These are phyloP conservation scores for Spergularia bocconei DNA, from an alignment of 148 eudicot species.

Conservation along the genomic window DNA sequence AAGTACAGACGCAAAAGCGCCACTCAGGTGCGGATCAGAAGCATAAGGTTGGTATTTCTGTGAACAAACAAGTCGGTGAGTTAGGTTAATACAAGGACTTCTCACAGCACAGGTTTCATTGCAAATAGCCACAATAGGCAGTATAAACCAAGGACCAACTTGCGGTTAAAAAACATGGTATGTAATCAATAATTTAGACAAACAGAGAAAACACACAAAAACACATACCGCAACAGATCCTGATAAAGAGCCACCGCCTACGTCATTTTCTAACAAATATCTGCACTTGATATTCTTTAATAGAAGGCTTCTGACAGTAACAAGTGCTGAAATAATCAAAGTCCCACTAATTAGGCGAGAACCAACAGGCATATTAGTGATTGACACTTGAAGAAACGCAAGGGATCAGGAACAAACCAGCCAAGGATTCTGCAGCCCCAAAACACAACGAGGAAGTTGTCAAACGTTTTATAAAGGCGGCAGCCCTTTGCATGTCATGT, in stretches of 20 bases:
- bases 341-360: neutral
- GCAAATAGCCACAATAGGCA: no score
- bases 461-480: slow-evolving; percentile 90
- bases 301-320: slow-evolving; percentile 79
- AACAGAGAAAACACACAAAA: neutral
- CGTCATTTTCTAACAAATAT: slow-evolving; percentile 86
- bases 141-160: no score
- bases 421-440: slow-evolving; percentile 90
- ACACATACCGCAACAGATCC: slow-evolving; percentile 73
- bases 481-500: slow-evolving; percentile 98
- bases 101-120: no score
- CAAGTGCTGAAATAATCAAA: slow-evolving; percentile 66
- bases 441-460: slow-evolving; percentile 73
- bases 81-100: neutral
- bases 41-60: slow-evolving; percentile 91
- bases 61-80: neutral
- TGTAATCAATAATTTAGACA: neutral
- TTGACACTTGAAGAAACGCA: neutral
- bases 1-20: slow-evolving; percentile 92
- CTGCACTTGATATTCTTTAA: slow-evolving; percentile 87
- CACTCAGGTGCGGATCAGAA: slow-evolving; percentile 83
- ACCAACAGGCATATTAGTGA: neutral
- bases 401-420: slow-evolving; percentile 45
- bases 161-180: neutral
- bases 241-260: slow-evolving; percentile 94